Conservation (phyloP, 1,284 basidiomycete genomes). For the Fomitiporia mediterranea region DNA sequence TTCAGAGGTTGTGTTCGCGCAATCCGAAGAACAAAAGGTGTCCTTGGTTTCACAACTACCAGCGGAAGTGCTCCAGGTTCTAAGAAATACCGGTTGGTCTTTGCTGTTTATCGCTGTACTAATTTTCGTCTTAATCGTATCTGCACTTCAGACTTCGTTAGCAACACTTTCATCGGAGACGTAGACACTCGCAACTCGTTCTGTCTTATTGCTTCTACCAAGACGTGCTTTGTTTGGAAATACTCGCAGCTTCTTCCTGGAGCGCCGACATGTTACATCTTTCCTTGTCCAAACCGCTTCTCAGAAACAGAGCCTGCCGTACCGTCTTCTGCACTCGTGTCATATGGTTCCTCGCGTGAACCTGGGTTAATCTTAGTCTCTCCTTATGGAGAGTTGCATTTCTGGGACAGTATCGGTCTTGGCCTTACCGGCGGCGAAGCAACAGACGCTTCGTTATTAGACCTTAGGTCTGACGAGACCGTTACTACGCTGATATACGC, state of each 20-base stretch:
- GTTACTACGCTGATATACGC: slow-evolving; percentile 61
- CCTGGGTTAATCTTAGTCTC: slow-evolving; percentile 74
- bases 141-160: slow-evolving; percentile 55
- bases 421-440: slow-evolving; percentile 77
- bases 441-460: slow-evolving; percentile 49
- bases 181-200: slow-evolving; percentile 70
- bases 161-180: slow-evolving; percentile 61
- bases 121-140: not conserved
- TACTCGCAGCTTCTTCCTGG: slow-evolving; percentile 62
- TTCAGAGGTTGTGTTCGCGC: slow-evolving; percentile 57
- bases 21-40: slow-evolving; percentile 66
- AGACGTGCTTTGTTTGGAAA: slow-evolving; percentile 80
- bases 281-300: slow-evolving; percentile 54
- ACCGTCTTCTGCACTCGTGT: slow-evolving; percentile 66
- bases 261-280: slow-evolving; percentile 78
- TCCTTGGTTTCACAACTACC: slow-evolving; percentile 67
- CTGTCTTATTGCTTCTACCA: slow-evolving; percentile 62
- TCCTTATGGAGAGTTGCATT: slow-evolving; percentile 56
- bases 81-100: slow-evolving; percentile 58
- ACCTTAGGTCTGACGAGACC: slow-evolving; percentile 50
- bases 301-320: slow-evolving; percentile 41
- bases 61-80: slow-evolving; percentile 64
- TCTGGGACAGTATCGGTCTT: slow-evolving; percentile 78
- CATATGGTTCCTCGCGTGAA: slow-evolving; percentile 63
- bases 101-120: not conserved